These are phyloP conservation scores for Pseudogymnoascus sp. DNA, from an alignment of 2,329 filamentous ascomycete species.

Conservation along the genomic window DNA sequence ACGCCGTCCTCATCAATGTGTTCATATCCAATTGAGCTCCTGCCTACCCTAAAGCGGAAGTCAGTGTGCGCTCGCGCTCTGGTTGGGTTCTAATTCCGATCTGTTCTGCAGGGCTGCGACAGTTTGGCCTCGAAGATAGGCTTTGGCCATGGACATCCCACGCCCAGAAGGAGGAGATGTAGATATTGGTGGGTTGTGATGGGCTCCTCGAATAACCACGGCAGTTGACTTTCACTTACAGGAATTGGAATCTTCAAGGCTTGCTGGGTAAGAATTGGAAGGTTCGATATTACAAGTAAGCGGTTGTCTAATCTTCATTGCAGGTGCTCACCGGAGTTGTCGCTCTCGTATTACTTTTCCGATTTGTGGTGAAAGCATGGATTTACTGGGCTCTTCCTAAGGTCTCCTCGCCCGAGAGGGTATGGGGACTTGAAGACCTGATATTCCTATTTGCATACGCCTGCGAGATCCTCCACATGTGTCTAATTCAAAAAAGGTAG, in stretches of 20 bases:
- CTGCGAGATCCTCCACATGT: conserved; percentile 32
- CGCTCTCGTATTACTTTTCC: conserved; percentile 19
- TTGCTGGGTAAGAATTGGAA: background rate
- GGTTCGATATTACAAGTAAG: background rate
- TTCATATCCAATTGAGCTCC: background rate
- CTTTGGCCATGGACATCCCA: conserved; percentile 1
- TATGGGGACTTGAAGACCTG: conserved; percentile 33
- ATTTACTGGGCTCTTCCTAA: conserved; percentile 30
- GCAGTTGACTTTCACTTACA: background rate
- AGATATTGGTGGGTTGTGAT: conserved; percentile 8
- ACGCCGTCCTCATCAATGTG: background rate
- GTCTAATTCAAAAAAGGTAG: conserved; percentile 30
- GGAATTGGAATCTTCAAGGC: conserved; percentile 4
- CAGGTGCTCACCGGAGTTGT: conserved; percentile 11
- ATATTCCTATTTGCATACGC: conserved; percentile 29
- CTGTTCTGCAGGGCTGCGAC: background rate
- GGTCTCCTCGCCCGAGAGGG: conserved; percentile 28
- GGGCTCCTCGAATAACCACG: background rate
- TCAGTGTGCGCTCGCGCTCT: background rate
- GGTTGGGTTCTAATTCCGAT: background rate
- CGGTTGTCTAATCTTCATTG: background rate
- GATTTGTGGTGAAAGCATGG: conserved; percentile 28
- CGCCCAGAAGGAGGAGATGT: conserved; percentile 1
- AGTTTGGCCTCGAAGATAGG: background rate
- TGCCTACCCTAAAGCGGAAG: background rate